A percentile compares a stretch with the other conserved stretches of the same genome.
Evolutionary conservation across 2,329 filamentous ascomycete genomes (phyloP).

Genomic region (Fonsecaea monophora): DNA sequence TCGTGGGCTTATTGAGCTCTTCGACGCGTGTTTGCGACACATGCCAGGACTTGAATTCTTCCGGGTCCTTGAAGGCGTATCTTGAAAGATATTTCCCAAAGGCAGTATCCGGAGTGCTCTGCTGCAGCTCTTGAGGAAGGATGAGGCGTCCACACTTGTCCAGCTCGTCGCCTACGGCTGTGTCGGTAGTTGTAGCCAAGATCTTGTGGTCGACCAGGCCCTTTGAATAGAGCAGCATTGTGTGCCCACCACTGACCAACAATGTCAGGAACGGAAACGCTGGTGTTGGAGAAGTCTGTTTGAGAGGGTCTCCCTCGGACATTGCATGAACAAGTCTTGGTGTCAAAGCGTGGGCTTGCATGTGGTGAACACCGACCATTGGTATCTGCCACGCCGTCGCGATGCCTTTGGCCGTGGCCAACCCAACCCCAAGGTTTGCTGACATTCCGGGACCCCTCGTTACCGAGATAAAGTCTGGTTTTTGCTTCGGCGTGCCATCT

Average conservation of each 20-base stretch:
- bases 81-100: slow-evolving; percentile 80
- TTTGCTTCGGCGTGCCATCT: slow-evolving; percentile 48
- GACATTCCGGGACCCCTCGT: slow-evolving; percentile 92
- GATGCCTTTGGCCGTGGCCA: slow-evolving; percentile 86
- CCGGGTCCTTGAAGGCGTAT: slow-evolving; percentile 71
- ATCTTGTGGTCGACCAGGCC: slow-evolving; percentile 73
- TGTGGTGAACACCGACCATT: slow-evolving; percentile 87
- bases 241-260: slow-evolving; percentile 91
- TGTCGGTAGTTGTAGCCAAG: slow-evolving; percentile 75
- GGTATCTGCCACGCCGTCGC: slow-evolving; percentile 83
- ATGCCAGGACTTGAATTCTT: slow-evolving; percentile 58
- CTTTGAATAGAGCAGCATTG: slow-evolving; percentile 78
- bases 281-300: slow-evolving; percentile 47
- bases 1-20: slow-evolving; percentile 55
- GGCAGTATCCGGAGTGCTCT: slow-evolving; percentile 67
- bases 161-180: slow-evolving; percentile 86
- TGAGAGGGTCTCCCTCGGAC: slow-evolving; percentile 40
- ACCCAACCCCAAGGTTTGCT: slow-evolving; percentile 75
- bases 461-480: slow-evolving; percentile 84
- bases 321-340: slow-evolving; percentile 76
- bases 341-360: slow-evolving; percentile 95
- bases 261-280: slow-evolving; percentile 85
- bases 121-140: slow-evolving; percentile 67
- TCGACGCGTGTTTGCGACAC: slow-evolving; percentile 64
- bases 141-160: slow-evolving; percentile 85